Percentiles rank a stretch among this genome's conserved stretches.
Conservation (phyloP, 2,329 filamentous ascomycete species). For the Macrophomina tecta region DNA sequence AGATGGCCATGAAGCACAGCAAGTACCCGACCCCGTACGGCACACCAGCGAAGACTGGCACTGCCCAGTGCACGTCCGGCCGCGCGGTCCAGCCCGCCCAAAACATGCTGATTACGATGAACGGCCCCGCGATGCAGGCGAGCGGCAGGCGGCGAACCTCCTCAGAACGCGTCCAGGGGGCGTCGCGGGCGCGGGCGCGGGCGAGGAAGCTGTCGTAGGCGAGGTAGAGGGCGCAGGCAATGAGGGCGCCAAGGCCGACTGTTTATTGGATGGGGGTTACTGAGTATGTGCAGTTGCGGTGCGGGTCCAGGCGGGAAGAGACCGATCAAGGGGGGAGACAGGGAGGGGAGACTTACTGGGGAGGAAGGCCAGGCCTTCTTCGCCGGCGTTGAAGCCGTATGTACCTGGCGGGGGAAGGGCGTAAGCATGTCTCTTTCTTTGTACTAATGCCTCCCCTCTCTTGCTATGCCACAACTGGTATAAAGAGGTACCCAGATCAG, state of each 20-base stretch:
- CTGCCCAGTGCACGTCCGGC: conserved; percentile 50
- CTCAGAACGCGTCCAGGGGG: conserved; percentile 66
- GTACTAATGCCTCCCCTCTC: conserved; percentile 28
- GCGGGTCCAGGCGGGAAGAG: not conserved
- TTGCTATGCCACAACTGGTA: too few relatives aligned
- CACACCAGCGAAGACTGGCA: conserved; percentile 49
- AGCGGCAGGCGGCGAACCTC: conserved; percentile 74
- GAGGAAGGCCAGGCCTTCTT: conserved; percentile 71
- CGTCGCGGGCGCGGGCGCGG: conserved; percentile 54
- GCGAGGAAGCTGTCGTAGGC: conserved; percentile 67
- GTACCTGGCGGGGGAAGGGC: conserved; percentile 42
- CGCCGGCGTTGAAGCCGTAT: conserved; percentile 68
- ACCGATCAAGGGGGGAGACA: not conserved
- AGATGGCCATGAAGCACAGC: conserved; percentile 57
- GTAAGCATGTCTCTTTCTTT: not conserved
- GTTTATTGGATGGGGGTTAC: not conserved
- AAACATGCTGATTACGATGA: conserved; percentile 53
- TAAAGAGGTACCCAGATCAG: too few relatives aligned
- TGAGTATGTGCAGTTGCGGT: conserved; percentile 30
- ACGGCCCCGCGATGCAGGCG: conserved; percentile 71
- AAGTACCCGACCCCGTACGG: conserved; percentile 55
- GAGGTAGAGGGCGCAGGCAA: conserved; percentile 67
- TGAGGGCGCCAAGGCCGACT: conserved; percentile 65
- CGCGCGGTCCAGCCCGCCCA: conserved; percentile 52
- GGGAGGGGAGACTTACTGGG: conserved; percentile 50